Base-by-base conservation (phyloP, 1,284 basidiomycete species). In the Agroathelia rolfsii region DNA sequence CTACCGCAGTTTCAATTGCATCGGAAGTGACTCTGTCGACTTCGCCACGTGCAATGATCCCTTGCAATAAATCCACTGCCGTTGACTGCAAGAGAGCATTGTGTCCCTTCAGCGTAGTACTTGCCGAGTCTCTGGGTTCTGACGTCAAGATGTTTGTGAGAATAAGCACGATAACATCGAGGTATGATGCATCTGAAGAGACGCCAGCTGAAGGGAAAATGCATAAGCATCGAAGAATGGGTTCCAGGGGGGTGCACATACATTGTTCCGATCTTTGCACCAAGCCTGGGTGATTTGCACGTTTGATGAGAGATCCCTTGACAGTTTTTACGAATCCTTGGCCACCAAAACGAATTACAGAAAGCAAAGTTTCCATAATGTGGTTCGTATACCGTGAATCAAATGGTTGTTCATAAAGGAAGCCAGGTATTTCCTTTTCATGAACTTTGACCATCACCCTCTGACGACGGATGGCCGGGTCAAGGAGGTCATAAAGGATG, bases 291-390 rank as follows among this genome's bases (percentile, higher is more conserved):
- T 82, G 69, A 32, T 71, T 57, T 6, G 82, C 73, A 14, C 77
- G 72, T 41, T 68, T 72, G 30, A 86, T 61, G 6, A 60, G 57
- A 6, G 74, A 72, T 9, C 64, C 63, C 32, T 75, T 66, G 0
- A 79, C 71, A 2, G 77, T 69, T 44, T 84, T 81, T 26, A 73
- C 66, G 50, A 94, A 87, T 0, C 84, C 86, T 52, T 88, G 80
- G 0, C 90, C 90, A 2, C 90, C 92, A 50, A 93, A 92, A 15
- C 76, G 72, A 27, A 86, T 73, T 3, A 97, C 65, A 0, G 80
- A 76, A 2, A 84, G 60, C 3, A 96, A 53, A n/a, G 74, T 75
- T 35, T 87, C 80, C 24, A 94, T 55, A 5, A 86, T 56, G 52
- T 87, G 74, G 34, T 73, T 68, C 9, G 76, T 60, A 39, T 78